These are phyloP conservation scores for Hansenula anomala DNA, from an alignment of 1,139 yeast genomes.

Conservation along the genomic window DNA sequence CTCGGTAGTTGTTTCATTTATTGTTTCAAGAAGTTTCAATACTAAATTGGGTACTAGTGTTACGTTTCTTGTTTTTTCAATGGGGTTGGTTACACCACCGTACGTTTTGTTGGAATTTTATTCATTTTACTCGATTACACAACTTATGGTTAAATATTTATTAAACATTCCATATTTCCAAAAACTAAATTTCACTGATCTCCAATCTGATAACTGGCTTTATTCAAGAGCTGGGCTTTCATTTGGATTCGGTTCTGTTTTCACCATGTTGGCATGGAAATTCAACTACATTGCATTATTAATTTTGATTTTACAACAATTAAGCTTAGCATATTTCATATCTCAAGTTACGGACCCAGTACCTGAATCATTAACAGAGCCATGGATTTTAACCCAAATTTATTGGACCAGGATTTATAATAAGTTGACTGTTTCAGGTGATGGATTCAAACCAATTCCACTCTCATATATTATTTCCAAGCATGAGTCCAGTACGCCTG, in stretches of 20 bases:
- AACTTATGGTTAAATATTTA: constrained; percentile 7
- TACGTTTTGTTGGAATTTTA: constrained; percentile 1
- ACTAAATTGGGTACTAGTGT: constrained; percentile 8
- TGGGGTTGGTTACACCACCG: constrained; percentile 8
- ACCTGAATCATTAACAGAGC: constrained; percentile 12
- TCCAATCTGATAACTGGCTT: constrained; percentile 13
- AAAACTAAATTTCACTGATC: constrained; percentile 8
- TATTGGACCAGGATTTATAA: constrained; percentile 10
- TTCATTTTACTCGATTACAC: constrained; percentile 6
- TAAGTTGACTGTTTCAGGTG: constrained; percentile 5
- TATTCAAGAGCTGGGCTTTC: constrained; percentile 15
- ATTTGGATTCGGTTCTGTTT: constrained; percentile 13
- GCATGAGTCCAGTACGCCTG: neutral
- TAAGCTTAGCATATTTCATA: constrained; percentile 12
- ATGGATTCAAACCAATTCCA: constrained; percentile 13
- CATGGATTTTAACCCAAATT: constrained; percentile 14
- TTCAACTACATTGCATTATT: constrained; percentile 10
- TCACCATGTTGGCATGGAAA: constrained; percentile 3
- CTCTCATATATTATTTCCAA: constrained; percentile 5
- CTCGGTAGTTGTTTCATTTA: constrained; percentile 4
- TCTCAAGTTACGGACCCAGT: constrained; percentile 14
- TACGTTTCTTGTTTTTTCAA: constrained; percentile 5
- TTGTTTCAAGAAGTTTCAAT: constrained; percentile 8
- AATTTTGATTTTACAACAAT: constrained; percentile 10
- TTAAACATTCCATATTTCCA: constrained; percentile 14